These are phyloP conservation scores for Xylariales sp. DNA, from an alignment of 2,329 filamentous ascomycete genomes.

Conservation along the genomic window DNA sequence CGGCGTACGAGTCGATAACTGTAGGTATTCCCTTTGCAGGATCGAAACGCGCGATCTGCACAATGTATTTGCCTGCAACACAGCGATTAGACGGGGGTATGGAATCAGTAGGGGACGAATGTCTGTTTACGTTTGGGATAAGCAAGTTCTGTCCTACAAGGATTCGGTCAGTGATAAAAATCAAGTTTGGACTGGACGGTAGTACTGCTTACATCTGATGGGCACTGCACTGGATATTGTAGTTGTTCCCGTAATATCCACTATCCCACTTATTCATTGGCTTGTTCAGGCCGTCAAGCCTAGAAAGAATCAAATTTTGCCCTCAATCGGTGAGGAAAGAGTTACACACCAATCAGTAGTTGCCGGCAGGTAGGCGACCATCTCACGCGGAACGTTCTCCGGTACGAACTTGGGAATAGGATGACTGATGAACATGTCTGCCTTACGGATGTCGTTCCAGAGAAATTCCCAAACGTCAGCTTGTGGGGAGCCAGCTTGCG, in stretches of 20 bases:
- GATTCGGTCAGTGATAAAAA: conserved; percentile 1
- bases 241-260: conserved; percentile 70
- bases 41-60: conserved; percentile 78
- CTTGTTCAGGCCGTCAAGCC: conserved; percentile 79
- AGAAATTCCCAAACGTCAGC: conserved; percentile 71
- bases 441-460: conserved; percentile 64
- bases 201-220: conserved; percentile 47
- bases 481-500: conserved; percentile 59
- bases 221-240: conserved; percentile 57
- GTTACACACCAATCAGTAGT: conserved; percentile 69
- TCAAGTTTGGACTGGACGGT: background rate
- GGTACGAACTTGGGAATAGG: conserved; percentile 75
- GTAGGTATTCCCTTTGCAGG: conserved; percentile 78
- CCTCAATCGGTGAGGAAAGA: background rate
- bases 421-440: conserved; percentile 78
- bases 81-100: too few species aligned
- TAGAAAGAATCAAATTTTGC: conserved; percentile 16
- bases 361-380: conserved; percentile 71
- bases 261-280: conserved; percentile 63
- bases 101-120: too few species aligned
- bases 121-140: conserved; percentile 53
- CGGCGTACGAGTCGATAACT: conserved; percentile 70
- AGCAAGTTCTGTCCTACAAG: conserved; percentile 43
- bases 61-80: conserved; percentile 71
- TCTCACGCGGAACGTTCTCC: conserved; percentile 57